Evolutionary conservation across 2,329 filamentous ascomycete species (phyloP), one percentile per base, ranked within the genome.

Genomic region (Pseudogymnoascus sp.): DNA sequence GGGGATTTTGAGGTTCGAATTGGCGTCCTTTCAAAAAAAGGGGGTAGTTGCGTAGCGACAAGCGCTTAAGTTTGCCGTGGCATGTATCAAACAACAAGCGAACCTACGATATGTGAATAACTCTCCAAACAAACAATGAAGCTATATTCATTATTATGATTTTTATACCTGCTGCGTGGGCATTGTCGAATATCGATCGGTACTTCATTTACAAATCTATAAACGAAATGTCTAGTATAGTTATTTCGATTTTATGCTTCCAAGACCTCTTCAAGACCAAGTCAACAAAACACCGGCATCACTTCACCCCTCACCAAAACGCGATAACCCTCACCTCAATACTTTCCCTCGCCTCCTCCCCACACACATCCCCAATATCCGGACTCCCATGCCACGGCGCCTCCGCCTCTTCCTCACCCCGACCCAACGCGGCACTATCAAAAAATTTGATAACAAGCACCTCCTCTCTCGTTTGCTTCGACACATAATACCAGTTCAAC

Each of bases 261-360:
- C 12, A 53, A 11, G 14, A 5, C 43, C n/a, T 14, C 42, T 25
- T 3, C 7, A 43, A 23, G 2, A 11, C 11, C 18, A 25, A 25
- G 42, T 46, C 28, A 56, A 34, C 8, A 16, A 56, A 18, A 11
- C 25, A 18, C 18, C 18, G 3, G 3, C 49, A 34, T 34, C 14
- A 31, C 25, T 18, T 14, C 9, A 3, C n/a, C 4, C 8, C 31
- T 62, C 37, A 62, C 60, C 60, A 62, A 34, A 62, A 62, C 5
- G 60, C 60, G 53, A 62, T n/a, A 49, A 62, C 43, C 23, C 60
- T 42, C 38, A 62, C 38, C n/a, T 62, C 60, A 21, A 62, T 53
- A 36, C 60, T 62, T 23, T 62, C 60, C 31, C 60, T 25, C 37
- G n/a, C 34, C 5, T 53, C 34, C 28, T 31, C 60, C 6, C 60